Evolutionary conservation across 371 early-diverging fungal genomes (phyloP).

Genomic region (Mortierella sp.): DNA sequence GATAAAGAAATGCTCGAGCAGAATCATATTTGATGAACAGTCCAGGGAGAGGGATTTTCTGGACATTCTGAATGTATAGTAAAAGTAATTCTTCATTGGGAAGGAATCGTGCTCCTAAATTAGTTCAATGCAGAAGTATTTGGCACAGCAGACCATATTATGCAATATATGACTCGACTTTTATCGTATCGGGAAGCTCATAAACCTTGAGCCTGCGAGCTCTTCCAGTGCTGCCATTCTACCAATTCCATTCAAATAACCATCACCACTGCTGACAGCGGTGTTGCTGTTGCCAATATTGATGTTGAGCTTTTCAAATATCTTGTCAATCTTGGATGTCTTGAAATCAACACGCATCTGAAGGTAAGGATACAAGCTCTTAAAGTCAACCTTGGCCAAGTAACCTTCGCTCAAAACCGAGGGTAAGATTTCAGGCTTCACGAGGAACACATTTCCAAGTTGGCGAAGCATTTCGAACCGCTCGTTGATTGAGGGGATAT

Average conservation of each 20-base stretch:
- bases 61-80: too few relatives aligned
- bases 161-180: neutral
- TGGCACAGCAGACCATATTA: neutral
- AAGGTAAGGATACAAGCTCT: conserved; percentile 85
- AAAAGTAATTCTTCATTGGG: too few relatives aligned
- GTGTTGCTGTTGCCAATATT: conserved; percentile 2
- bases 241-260: conserved; percentile 1
- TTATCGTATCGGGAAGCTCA: conserved; percentile 54
- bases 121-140: too few relatives aligned
- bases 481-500: conserved; percentile 80
- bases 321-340: conserved; percentile 72
- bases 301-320: conserved; percentile 58
- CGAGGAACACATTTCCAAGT: conserved; percentile 90
- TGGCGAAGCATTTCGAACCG: conserved; percentile 94
- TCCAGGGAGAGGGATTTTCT: too few relatives aligned
- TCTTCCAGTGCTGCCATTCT: conserved; percentile 37
- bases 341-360: conserved; percentile 90
- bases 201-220: conserved; percentile 21
- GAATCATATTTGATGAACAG: too few relatives aligned
- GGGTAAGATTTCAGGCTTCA: conserved; percentile 89
- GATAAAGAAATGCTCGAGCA: too few relatives aligned
- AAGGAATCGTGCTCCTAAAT: too few relatives aligned
- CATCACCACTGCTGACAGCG: conserved; percentile 3
- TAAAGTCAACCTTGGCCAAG: conserved; percentile 83
- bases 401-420: conserved; percentile 87